A percentile compares a stretch with the other conserved stretches of the same genome.
phyloP scores from a whole-genome alignment of 257 asterid species.

The Thymus mandschuricus region DNA sequence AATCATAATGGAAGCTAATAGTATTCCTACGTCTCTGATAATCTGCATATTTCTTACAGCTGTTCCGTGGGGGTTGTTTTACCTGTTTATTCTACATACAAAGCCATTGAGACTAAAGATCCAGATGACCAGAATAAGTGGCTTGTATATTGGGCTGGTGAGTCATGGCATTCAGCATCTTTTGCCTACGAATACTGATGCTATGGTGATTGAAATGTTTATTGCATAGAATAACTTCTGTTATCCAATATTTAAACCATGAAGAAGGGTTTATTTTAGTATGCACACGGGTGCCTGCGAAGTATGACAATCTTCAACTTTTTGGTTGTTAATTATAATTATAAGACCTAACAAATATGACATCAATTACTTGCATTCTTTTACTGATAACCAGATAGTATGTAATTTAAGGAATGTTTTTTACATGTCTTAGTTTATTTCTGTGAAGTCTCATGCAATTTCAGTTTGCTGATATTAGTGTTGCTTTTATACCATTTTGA shows the following conservation, averaged over 20 bases:
- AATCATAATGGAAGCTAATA: background rate
- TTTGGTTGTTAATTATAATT: background rate
- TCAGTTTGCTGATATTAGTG: slow-evolving; percentile 9
- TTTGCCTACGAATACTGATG: background rate
- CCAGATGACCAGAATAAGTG: slow-evolving; percentile 77
- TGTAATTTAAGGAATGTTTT: slow-evolving; percentile 10
- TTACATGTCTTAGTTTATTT: slow-evolving; percentile 14
- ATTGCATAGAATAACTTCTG: background rate
- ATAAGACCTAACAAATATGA: background rate
- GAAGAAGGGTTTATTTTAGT: slow-evolving; percentile 5
- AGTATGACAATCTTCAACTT: background rate
- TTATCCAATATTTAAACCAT: background rate
- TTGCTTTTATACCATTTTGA: slow-evolving; percentile 26
- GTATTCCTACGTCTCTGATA: slow-evolving; percentile 20
- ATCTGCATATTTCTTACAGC: slow-evolving; percentile 47
- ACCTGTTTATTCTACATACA: slow-evolving; percentile 95
- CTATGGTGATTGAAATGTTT: background rate
- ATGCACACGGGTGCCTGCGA: background rate
- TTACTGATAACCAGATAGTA: slow-evolving; percentile 3
- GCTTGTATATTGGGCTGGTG: slow-evolving; percentile 98
- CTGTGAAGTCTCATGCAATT: background rate
- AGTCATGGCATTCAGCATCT: slow-evolving; percentile 30
- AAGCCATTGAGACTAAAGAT: slow-evolving; percentile 81
- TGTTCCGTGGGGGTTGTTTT: slow-evolving; percentile 86
- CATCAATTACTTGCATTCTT: slow-evolving; percentile 2